Evolutionary conservation across 2,329 filamentous ascomycete genomes (phyloP).

Genomic region (Fusarium concolor): DNA sequence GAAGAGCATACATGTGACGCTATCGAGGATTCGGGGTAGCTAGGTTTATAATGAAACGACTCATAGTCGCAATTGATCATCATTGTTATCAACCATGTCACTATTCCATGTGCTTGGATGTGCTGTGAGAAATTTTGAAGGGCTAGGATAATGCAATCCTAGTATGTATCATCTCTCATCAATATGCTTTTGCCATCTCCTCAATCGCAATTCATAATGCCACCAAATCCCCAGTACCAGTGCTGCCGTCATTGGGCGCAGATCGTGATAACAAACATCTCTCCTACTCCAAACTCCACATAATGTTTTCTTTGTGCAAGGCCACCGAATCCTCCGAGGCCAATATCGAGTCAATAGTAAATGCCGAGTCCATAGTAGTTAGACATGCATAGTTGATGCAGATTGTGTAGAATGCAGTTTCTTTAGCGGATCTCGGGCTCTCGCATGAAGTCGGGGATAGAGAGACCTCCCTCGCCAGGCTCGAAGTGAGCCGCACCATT

Average conservation of each 20-base stretch:
- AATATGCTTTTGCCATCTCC: slow-evolving; percentile 24
- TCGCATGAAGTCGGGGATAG: slow-evolving; percentile 57
- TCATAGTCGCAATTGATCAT: slow-evolving; percentile 7
- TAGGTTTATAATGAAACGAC: slow-evolving; percentile 11
- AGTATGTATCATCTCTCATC: slow-evolving; percentile 28
- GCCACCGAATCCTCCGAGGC: background rate
- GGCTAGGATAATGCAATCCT: slow-evolving; percentile 4
- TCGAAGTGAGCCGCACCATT: slow-evolving; percentile 49
- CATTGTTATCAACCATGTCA: background rate
- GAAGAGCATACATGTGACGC: background rate
- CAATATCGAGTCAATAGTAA: background rate
- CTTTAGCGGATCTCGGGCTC: slow-evolving; percentile 56
- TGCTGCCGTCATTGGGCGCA: slow-evolving; percentile 6
- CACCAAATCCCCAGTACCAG: background rate
- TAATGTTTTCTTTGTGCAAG: background rate
- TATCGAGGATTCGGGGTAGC: background rate
- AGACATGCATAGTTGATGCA: background rate
- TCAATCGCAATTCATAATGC: background rate
- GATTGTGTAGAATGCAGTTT: background rate
- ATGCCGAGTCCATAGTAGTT: background rate
- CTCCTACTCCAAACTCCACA: slow-evolving; percentile 24
- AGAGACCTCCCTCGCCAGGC: slow-evolving; percentile 50
- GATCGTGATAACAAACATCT: slow-evolving; percentile 20
- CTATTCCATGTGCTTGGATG: background rate
- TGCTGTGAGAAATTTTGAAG: background rate